Evolutionary conservation across 352 stramenopile genomes (phyloP).

Genomic region (Globisporangium nagaii): DNA sequence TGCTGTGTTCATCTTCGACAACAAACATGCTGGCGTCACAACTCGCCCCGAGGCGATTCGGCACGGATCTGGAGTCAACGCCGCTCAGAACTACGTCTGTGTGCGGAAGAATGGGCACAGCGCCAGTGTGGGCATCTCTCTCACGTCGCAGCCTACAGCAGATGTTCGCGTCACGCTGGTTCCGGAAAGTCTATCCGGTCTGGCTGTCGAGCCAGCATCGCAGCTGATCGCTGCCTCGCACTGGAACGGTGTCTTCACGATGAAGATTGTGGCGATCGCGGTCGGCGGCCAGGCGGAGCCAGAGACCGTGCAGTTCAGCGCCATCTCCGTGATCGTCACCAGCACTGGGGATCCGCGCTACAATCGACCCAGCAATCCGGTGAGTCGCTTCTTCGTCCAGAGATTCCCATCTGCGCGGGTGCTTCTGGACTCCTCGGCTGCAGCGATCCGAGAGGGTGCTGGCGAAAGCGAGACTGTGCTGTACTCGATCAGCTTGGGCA

Average conservation of each 20-base stretch:
- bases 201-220: constrained; percentile 23
- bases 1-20: constrained; percentile 42
- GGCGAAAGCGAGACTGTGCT: constrained; percentile 14
- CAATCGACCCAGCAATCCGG: constrained; percentile 17
- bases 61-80: constrained; percentile 16
- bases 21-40: constrained; percentile 35
- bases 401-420: constrained; percentile 32
- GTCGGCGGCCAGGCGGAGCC: not conserved
- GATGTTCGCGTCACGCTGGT: constrained; percentile 33
- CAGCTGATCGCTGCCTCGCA: constrained; percentile 20
- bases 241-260: constrained; percentile 22
- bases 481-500: constrained; percentile 36
- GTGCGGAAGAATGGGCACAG: constrained; percentile 36
- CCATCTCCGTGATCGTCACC: constrained; percentile 13
- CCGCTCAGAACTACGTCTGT: constrained; percentile 28
- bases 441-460: constrained; percentile 32
- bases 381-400: constrained; percentile 30
- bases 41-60: constrained; percentile 31
- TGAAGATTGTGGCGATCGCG: constrained; percentile 19
- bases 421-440: constrained; percentile 30
- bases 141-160: constrained; percentile 34
- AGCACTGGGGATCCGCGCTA: constrained; percentile 37
- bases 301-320: constrained; percentile 21
- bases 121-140: constrained; percentile 26
- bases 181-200: constrained; percentile 11